A percentile compares a stretch with the other conserved stretches of the same genome.
Conservation (phyloP, 2,329 filamentous ascomycete species). For the Alternaria conjuncta region DNA sequence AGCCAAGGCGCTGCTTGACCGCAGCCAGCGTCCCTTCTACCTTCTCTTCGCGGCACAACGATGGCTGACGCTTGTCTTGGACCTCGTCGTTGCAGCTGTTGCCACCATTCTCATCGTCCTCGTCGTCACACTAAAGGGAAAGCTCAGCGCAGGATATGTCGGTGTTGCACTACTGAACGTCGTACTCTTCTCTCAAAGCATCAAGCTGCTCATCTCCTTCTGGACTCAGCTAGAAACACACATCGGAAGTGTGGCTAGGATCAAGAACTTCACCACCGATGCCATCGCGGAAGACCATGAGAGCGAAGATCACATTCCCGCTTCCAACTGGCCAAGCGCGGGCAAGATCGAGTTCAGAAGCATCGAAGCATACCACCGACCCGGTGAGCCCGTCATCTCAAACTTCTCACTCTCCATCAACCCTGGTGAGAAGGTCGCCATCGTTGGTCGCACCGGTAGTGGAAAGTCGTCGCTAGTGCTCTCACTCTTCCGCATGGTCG, state of each 20-base stretch:
- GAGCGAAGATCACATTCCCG: slow-evolving; percentile 53
- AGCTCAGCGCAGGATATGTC: slow-evolving; percentile 56
- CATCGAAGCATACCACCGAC: slow-evolving; percentile 55
- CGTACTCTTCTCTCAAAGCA: slow-evolving; percentile 59
- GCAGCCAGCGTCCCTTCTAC: slow-evolving; percentile 54
- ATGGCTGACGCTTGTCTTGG: slow-evolving; percentile 53
- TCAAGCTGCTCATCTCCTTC: slow-evolving; percentile 58
- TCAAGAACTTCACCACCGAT: slow-evolving; percentile 60
- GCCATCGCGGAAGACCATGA: slow-evolving; percentile 59
- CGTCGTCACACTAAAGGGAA: slow-evolving; percentile 44
- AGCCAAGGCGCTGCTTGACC: slow-evolving; percentile 48
- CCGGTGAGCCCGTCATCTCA: slow-evolving; percentile 50
- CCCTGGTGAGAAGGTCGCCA: slow-evolving; percentile 57
- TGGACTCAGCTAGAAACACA: slow-evolving; percentile 66
- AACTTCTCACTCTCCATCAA: slow-evolving; percentile 56
- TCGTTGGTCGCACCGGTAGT: slow-evolving; percentile 63
- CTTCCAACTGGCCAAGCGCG: slow-evolving; percentile 52
- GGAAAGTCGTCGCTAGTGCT: slow-evolving; percentile 61
- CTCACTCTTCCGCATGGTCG: slow-evolving; percentile 58
- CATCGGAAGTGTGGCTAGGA: slow-evolving; percentile 62
- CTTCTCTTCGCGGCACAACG: slow-evolving; percentile 55
- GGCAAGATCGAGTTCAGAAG: slow-evolving; percentile 53
- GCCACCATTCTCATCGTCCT: slow-evolving; percentile 48
- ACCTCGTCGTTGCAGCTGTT: slow-evolving; percentile 50
- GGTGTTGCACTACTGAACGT: slow-evolving; percentile 62